Percentiles rank a stretch among this genome's conserved stretches.
phyloP scores from a whole-genome alignment of 352 stramenopile species.

The Pythium plurisporium region DNA sequence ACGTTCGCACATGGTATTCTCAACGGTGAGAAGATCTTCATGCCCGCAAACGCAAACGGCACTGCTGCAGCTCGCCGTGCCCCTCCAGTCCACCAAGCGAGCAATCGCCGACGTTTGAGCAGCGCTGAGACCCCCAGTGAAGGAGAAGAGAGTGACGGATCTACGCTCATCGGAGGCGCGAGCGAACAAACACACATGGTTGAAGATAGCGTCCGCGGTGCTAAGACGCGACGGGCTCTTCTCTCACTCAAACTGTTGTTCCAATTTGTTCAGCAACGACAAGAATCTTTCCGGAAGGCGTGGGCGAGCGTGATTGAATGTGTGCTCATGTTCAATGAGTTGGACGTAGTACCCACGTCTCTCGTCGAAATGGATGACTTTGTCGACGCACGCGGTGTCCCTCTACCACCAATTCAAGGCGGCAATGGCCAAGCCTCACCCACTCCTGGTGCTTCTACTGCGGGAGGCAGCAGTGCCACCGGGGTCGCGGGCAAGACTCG shows the following conservation, averaged over 20 bases:
- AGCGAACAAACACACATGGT: slow-evolving; percentile 28
- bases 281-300: slow-evolving; percentile 70
- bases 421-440: slow-evolving; percentile 13
- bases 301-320: slow-evolving; percentile 83
- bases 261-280: slow-evolving; percentile 80
- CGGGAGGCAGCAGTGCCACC: slow-evolving; percentile 16
- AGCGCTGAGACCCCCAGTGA: slow-evolving; percentile 12
- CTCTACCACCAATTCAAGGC: slow-evolving; percentile 69
- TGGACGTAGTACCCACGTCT: slow-evolving; percentile 78
- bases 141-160: slow-evolving; percentile 6
- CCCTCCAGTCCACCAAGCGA: neutral
- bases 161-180: neutral
- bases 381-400: slow-evolving; percentile 76
- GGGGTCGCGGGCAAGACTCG: slow-evolving; percentile 72
- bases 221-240: slow-evolving; percentile 72
- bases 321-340: slow-evolving; percentile 86
- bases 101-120: slow-evolving; percentile 5
- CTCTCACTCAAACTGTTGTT: slow-evolving; percentile 79
- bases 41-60: slow-evolving; percentile 37
- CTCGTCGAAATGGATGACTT: slow-evolving; percentile 89
- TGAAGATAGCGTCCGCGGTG: slow-evolving; percentile 58
- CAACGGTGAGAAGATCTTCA: slow-evolving; percentile 79
- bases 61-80: neutral
- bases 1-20: slow-evolving; percentile 81
- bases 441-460: slow-evolving; percentile 2